A percentile compares a stretch with the other conserved stretches of the same genome.
phyloP scores from a whole-genome alignment of 306 rosid genomes.

The Cucurbita maxima region DNA sequence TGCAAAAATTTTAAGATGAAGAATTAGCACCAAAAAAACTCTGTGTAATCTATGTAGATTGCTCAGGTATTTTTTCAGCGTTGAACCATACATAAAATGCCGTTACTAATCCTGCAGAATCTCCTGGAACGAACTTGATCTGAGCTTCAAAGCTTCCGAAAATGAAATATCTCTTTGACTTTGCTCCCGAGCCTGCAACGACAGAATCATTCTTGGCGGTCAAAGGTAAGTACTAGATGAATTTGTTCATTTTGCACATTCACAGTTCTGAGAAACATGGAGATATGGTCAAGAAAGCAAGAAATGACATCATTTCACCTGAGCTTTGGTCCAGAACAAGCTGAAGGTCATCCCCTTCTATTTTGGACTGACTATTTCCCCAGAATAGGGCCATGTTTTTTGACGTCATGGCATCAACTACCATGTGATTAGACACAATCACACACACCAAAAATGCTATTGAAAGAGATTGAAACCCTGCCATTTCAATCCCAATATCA shows the following conservation, averaged over 20 bases:
- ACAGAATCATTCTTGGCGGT: neutral
- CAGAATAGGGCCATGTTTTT: constrained; percentile 46
- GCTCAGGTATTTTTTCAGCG: no score
- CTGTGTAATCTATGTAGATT: no score
- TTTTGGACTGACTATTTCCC: constrained; percentile 39
- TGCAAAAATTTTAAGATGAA: constrained; percentile 17
- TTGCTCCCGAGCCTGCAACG: constrained; percentile 60
- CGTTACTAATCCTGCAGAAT: constrained; percentile 76
- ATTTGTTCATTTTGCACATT: neutral
- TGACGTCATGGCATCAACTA: constrained; percentile 32
- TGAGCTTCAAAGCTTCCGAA: constrained; percentile 57
- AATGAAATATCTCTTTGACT: constrained; percentile 51
- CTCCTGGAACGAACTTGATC: constrained; percentile 53
- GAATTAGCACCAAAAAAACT: neutral
- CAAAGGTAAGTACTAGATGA: neutral
- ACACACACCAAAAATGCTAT: constrained; percentile 19
- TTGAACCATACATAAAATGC: constrained; percentile 59
- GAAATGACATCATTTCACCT: constrained; percentile 21
- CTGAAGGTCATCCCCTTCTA: constrained; percentile 44
- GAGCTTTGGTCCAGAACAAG: constrained; percentile 53
- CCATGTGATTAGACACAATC: constrained; percentile 7
- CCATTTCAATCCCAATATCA: constrained; percentile 22
- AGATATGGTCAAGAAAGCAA: neutral
- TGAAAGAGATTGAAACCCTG: constrained; percentile 15
- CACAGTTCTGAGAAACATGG: neutral